A percentile compares a stretch with the other conserved stretches of the same genome.
phyloP scores from a whole-genome alignment of 805 yeast genomes.

The Ascoidea rubescens region DNA sequence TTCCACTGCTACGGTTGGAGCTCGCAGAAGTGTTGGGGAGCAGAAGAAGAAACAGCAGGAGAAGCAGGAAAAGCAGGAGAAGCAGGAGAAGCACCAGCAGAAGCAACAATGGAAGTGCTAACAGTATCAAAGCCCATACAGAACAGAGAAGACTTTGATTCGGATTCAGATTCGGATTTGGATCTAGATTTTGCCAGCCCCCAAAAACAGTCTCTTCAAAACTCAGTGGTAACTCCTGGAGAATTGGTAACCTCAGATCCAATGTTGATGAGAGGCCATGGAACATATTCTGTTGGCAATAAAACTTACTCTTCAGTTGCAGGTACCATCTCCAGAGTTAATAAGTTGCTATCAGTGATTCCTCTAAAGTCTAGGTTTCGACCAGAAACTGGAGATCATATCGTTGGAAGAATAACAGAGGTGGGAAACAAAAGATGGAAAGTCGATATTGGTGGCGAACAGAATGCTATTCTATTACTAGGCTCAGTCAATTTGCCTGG shows the following conservation, averaged over 20 bases:
- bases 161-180: slow-evolving; percentile 17
- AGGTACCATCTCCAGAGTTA: slow-evolving; percentile 77
- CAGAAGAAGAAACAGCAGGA: not conserved
- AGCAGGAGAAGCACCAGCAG: not conserved
- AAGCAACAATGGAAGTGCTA: slow-evolving; percentile 7
- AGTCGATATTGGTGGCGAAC: slow-evolving; percentile 92
- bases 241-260: slow-evolving; percentile 93
- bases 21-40: not conserved
- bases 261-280: slow-evolving; percentile 98
- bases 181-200: slow-evolving; percentile 17
- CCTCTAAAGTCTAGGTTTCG: slow-evolving; percentile 80
- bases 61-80: not conserved
- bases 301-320: slow-evolving; percentile 84
- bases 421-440: slow-evolving; percentile 93
- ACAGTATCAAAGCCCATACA: slow-evolving; percentile 8
- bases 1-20: not conserved
- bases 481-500: slow-evolving; percentile 97
- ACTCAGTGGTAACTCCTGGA: slow-evolving; percentile 76
- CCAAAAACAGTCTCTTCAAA: slow-evolving; percentile 18
- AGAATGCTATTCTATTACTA: slow-evolving; percentile 80
- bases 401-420: slow-evolving; percentile 87
- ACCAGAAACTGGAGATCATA: slow-evolving; percentile 95
- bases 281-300: slow-evolving; percentile 70
- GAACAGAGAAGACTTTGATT: not conserved
- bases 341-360: slow-evolving; percentile 69